Conservation (phyloP, 2,329 filamentous ascomycete genomes). For the Fusarium marasasianum region DNA sequence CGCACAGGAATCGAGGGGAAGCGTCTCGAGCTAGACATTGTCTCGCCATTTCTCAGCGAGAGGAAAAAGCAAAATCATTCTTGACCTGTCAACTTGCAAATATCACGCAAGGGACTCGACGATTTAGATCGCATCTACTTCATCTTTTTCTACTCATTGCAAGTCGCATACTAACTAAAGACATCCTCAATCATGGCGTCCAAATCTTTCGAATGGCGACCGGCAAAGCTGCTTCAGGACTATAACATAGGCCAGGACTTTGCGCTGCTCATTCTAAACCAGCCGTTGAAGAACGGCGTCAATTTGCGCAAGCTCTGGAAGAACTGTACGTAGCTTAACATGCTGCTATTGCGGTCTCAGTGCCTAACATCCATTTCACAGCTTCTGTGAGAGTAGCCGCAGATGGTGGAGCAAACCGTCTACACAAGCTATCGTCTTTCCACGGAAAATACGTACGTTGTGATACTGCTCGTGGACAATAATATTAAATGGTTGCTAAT, state of each 20-base stretch:
- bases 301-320: constrained; percentile 62
- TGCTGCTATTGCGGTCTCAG: neutral
- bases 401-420: constrained; percentile 88
- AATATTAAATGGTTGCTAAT: neutral
- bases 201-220: constrained; percentile 52
- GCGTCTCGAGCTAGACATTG: constrained; percentile 5
- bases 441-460: constrained; percentile 55
- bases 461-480: neutral
- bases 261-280: constrained; percentile 62
- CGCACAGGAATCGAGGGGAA: constrained; percentile 34
- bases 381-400: constrained; percentile 79
- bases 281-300: constrained; percentile 57
- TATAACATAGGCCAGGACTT: constrained; percentile 49
- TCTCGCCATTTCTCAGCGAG: neutral
- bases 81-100: neutral
- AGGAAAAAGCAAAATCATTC: constrained; percentile 15
- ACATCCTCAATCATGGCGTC: constrained; percentile 33
- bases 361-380: constrained; percentile 46
- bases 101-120: neutral
- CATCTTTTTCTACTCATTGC: neutral
- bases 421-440: constrained; percentile 61
- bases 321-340: constrained; percentile 51
- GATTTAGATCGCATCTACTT: neutral
- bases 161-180: neutral
- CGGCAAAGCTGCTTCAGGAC: constrained; percentile 50